Conservation (phyloP, 495 filamentous ascomycete species). For the Penicillium samsonianum region DNA sequence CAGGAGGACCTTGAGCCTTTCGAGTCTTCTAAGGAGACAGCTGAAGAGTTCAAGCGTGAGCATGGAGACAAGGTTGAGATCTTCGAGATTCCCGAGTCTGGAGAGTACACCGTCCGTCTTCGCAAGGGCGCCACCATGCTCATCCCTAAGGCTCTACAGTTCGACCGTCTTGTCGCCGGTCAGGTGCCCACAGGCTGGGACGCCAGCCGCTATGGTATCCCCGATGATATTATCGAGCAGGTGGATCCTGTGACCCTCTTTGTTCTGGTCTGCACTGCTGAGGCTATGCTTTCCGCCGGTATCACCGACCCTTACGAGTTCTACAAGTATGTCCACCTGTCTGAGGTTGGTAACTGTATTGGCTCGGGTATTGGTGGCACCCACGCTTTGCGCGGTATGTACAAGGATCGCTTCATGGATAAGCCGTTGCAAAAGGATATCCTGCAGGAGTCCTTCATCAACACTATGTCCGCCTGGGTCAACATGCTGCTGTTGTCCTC, state of each 20-base stretch:
- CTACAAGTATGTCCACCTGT: conserved; percentile 99
- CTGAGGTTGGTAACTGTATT: conserved; percentile 96
- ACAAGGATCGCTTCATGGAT: conserved; percentile 95
- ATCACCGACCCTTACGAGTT: conserved; percentile 99
- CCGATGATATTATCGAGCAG: conserved; percentile 95
- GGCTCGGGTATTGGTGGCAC: conserved; percentile 97
- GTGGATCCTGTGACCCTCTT: conserved; percentile 96
- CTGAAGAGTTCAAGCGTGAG: conserved; percentile 94
- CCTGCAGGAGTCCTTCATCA: conserved; percentile 99
- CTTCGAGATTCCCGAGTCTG: conserved; percentile 92
- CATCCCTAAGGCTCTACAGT: conserved; percentile 94
- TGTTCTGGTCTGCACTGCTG: conserved; percentile 89
- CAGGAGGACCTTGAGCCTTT: conserved; percentile 96
- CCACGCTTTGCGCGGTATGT: conserved; percentile 91
- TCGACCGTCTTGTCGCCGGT: conserved; percentile 95
- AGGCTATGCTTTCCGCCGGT: conserved; percentile 86
- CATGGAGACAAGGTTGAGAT: conserved; percentile 97
- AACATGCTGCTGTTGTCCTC: conserved; percentile 98
- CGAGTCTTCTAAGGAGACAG: conserved; percentile 94
- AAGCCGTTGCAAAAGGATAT: conserved; percentile 99
- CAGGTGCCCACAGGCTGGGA: conserved; percentile 98
- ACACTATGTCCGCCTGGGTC: conserved; percentile 99
- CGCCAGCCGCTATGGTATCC: conserved; percentile 90
- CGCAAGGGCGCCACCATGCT: conserved; percentile 92
- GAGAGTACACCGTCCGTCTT: conserved; percentile 89